These are phyloP conservation scores for Penicillium verrucosum DNA, from an alignment of 2,329 filamentous ascomycete species.

Conservation along the genomic window DNA sequence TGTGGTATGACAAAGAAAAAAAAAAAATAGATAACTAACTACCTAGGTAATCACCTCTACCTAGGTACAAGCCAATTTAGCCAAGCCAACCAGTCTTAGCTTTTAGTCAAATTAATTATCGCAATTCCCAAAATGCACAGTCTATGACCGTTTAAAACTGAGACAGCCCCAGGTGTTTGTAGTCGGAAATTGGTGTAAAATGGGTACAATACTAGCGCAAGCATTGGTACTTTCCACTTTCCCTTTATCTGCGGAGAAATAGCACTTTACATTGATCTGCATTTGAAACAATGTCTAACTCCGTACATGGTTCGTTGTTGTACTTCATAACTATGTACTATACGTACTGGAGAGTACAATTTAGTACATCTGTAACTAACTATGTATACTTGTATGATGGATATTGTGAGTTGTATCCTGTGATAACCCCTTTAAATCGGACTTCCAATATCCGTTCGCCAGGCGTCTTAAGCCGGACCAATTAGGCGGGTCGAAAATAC, in stretches of 20 bases:
- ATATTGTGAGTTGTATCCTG: background rate
- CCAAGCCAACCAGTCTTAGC: background rate
- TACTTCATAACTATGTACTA: background rate
- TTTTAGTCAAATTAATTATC: background rate
- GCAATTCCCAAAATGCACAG: background rate
- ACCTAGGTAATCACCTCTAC: too few relatives aligned
- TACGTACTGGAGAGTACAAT: background rate
- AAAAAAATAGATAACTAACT: background rate
- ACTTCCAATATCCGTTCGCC: background rate
- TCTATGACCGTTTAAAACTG: background rate
- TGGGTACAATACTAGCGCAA: background rate
- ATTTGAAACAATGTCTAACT: background rate
- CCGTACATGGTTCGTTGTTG: background rate
- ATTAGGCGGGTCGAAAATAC: background rate
- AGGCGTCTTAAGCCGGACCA: background rate
- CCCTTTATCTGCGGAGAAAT: background rate
- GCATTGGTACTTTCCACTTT: background rate
- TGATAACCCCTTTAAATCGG: background rate
- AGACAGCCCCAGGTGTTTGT: slow-evolving; percentile 9
- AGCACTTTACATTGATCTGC: background rate
- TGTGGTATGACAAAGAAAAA: background rate
- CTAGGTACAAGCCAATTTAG: background rate
- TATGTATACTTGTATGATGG: background rate
- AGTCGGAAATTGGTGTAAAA: background rate
- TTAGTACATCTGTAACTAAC: too few relatives aligned